Base-by-base conservation (phyloP, 2,329 filamentous ascomycete species). In the Ophiostoma fasciatum region DNA sequence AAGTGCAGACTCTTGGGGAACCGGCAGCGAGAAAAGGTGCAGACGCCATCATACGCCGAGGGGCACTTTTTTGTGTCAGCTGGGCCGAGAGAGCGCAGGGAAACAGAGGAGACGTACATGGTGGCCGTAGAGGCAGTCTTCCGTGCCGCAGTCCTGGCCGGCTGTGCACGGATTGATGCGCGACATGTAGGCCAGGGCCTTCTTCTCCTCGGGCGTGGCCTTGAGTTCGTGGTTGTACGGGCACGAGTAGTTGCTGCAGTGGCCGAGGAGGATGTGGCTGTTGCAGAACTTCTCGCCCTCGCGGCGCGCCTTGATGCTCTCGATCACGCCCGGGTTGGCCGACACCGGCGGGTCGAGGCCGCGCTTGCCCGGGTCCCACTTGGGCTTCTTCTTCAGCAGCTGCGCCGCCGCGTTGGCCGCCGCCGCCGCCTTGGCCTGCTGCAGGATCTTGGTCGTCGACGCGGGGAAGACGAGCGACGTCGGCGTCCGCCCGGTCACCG, bases 91-190 rank as follows among this genome's bases (percentile, higher is more conserved):
- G 14, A 25, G 26, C 9, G 29, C 17, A 30, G 17, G 5, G 4
- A 14, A 15, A 21, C 6, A 12, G 18, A 20, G 17, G 4, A n/a
- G n/a, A 29, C 14, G 21, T 48, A 72, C 68, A 46, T 77, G 64
- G 49, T 77, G 72, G 3, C 72, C 72, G 45, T 77, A 76, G 40
- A 76, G 74, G 48, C 72, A 77, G 42, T 67, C 64, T 2, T 65
- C 60, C 4, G 63, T 53, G 7, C 67, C 62, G 44, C 72, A 77
- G n/a, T 69, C 59, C 48, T 77, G 72, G 0, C 68, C 67, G 21
- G 55, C 62, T 0, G 59, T 59, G 51, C 72, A 77, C 1, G 71
- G 72, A 38, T 72, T 75, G 38, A 69, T 53, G 6, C 72, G 61
- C 3, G 70, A 63, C 33, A 76, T 46, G 44, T 66, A 65, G 0